Evolutionary conservation across 495 filamentous ascomycete species (phyloP).

Genomic region (Xylaria cubensis): DNA sequence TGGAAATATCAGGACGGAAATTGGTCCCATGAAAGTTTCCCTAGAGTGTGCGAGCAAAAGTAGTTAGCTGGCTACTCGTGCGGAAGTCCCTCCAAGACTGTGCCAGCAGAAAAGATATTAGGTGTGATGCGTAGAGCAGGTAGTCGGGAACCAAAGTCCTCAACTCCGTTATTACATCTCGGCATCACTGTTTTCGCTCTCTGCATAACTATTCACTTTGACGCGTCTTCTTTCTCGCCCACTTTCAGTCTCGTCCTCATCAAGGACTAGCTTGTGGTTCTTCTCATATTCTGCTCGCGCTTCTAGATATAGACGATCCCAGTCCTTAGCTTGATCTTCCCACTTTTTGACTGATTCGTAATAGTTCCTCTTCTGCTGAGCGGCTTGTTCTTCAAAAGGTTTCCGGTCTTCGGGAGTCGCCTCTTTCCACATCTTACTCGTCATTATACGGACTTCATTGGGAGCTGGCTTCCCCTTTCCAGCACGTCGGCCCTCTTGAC

Average conservation of each 20-base stretch:
- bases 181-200: constrained; percentile 42
- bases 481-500: constrained; percentile 69
- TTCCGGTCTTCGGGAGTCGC: constrained; percentile 68
- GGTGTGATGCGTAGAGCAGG: not conserved
- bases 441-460: constrained; percentile 81
- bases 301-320: constrained; percentile 69
- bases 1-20: not conserved
- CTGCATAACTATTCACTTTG: constrained; percentile 50
- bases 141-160: not conserved
- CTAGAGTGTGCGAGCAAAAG: not conserved
- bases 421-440: constrained; percentile 89
- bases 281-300: constrained; percentile 69
- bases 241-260: constrained; percentile 34
- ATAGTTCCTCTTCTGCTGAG: constrained; percentile 69
- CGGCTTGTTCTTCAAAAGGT: constrained; percentile 76
- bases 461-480: constrained; percentile 70
- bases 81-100: not conserved
- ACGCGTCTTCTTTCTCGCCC: constrained; percentile 39
- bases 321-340: constrained; percentile 64
- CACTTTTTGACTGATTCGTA: constrained; percentile 63
- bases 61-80: not conserved
- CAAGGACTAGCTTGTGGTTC: constrained; percentile 56
- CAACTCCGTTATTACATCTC: constrained; percentile 26
- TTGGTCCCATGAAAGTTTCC: not conserved
- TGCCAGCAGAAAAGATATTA: not conserved